Evolutionary conservation across 2,329 filamentous ascomycete species (phyloP).

Genomic region (Ophiostoma quercus): DNA sequence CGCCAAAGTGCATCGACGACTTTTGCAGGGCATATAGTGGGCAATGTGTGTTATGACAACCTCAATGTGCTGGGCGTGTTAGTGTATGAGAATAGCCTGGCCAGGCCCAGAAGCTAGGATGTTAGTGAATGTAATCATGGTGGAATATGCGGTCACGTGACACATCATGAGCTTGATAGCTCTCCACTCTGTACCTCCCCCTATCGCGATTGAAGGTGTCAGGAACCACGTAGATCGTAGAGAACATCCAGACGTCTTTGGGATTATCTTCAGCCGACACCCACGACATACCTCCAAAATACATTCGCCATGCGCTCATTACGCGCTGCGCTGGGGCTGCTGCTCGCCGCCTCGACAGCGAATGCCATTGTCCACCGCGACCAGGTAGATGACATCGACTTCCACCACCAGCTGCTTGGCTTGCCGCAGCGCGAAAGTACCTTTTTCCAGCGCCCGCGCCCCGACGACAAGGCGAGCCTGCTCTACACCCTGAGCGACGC

Average conservation of each 20-base stretch:
- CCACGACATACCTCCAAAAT: background rate
- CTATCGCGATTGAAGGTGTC: background rate
- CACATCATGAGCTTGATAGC: background rate
- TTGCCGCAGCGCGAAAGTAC: conserved; percentile 75
- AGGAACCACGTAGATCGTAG: background rate
- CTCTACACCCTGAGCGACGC: conserved; percentile 88
- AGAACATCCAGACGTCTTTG: background rate
- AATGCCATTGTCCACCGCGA: conserved; percentile 71
- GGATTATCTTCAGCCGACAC: background rate
- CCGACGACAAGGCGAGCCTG: conserved; percentile 77
- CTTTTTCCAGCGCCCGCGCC: conserved; percentile 86
- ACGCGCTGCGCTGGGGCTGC: conserved; percentile 16
- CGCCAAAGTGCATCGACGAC: too few relatives aligned
- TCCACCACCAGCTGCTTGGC: conserved; percentile 85
- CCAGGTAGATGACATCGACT: conserved; percentile 88
- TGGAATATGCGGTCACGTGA: background rate
- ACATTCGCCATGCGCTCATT: conserved; percentile 18
- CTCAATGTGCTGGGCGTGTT: too few relatives aligned
- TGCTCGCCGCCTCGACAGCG: conserved; percentile 34
- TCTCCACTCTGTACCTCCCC: background rate
- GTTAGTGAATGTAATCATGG: too few relatives aligned
- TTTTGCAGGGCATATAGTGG: too few relatives aligned
- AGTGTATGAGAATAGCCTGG: too few relatives aligned
- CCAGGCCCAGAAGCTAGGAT: too few relatives aligned
- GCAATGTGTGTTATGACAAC: too few relatives aligned